Base-by-base conservation (phyloP, 352 stramenopile species). In the Blastocystis sp. region DNA sequence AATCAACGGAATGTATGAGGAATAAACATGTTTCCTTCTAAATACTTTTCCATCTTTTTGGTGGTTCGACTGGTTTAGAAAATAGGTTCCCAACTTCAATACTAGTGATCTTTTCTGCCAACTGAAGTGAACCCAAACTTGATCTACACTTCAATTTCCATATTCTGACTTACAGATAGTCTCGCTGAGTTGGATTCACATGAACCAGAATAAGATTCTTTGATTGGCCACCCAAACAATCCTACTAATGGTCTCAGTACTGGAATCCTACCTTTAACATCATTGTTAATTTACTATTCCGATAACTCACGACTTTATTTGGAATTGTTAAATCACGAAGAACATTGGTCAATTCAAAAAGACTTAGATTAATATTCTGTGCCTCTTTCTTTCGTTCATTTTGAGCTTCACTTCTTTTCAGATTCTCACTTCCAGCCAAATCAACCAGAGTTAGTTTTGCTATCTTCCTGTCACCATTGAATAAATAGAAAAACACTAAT, bases 391-490 rank as follows among this genome's bases (percentile, higher is more conserved):
- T 94, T 40, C 94, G 91, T 5, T 91, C 93, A 68, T 96, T 95
- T 48, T 94, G 94, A 0, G 95, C 95, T 5, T 95, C 95, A 1
- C 93, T 96, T 27, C 95, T 93, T 6, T 94, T 95, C 11, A 98
- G 92, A 79, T 90, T 91, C 90, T 94, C 92, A 0, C 94, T 98
- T 15, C 97, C 97, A 27, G 97, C 97, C 27, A 99, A 92, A 93
- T 99, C 97, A 7, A 99, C 96, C 24, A 99, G 94, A 90, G 98
- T 98, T 11, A 99, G 92, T 91, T 98, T 97, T 27, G 70, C 44
- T n/a, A 64, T 24, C 24, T 70, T 30, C 33, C 7, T 42, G 17
- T 57, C 24, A 15, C 22, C 70, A 19, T 60, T 35, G 27, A 30
- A 33, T 24, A 92, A 44, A 7, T 90, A n/a, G 17, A 81, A 33